Evolutionary conservation across 306 rosid genomes (phyloP).

Genomic region (Prunus mume): DNA sequence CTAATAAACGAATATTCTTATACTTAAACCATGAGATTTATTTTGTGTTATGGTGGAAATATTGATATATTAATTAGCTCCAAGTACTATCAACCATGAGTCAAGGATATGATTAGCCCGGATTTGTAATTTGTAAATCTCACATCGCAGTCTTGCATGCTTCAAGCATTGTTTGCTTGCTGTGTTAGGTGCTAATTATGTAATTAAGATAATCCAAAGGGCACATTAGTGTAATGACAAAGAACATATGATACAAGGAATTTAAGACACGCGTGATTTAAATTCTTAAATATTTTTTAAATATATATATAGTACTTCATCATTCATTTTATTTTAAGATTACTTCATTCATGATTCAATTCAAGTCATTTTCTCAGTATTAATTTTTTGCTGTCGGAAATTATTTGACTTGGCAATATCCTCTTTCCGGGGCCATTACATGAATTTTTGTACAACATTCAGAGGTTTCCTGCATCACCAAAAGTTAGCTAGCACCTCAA

Average conservation of each 20-base stretch:
- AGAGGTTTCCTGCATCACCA: neutral
- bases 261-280: neutral
- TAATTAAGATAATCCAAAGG: neutral
- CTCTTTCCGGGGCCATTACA: neutral
- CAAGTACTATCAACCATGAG: neutral
- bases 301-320: neutral
- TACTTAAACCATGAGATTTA: neutral
- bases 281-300: neutral
- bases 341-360: neutral
- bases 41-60: neutral
- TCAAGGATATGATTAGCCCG: neutral
- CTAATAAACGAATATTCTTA: neutral
- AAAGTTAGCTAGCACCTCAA: neutral
- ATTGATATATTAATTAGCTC: neutral
- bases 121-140: conserved; percentile 3
- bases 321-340: neutral
- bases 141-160: neutral
- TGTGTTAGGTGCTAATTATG: neutral
- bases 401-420: neutral
- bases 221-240: neutral
- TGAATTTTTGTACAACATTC: neutral
- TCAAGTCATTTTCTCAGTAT: neutral
- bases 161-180: neutral
- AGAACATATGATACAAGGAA: neutral
- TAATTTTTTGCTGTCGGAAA: neutral